Conservation (phyloP, 2,329 filamentous ascomycete species). For the Cyanodermella asteris region DNA sequence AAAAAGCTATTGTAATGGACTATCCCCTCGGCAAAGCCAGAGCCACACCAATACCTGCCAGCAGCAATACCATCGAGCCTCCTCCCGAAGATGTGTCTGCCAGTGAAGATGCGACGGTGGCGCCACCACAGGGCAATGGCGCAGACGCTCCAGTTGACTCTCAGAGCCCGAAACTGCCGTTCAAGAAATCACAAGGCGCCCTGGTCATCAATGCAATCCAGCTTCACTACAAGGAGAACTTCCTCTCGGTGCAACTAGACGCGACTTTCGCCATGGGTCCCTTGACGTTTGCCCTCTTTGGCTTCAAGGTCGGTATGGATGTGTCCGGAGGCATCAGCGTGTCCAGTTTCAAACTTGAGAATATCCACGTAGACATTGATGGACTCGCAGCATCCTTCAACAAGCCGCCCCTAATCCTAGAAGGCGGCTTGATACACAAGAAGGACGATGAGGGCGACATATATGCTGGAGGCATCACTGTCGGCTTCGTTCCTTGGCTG, state of each 20-base stretch:
- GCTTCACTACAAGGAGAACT: slow-evolving; percentile 14
- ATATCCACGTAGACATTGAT: slow-evolving; percentile 17
- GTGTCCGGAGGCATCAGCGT: too few relatives aligned
- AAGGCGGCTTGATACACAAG: not conserved
- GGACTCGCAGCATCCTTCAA: slow-evolving; percentile 1
- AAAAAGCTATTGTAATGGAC: too few relatives aligned
- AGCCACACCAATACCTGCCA: too few relatives aligned
- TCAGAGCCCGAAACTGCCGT: too few relatives aligned
- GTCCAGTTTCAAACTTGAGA: slow-evolving; percentile 13
- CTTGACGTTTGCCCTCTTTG: slow-evolving; percentile 15
- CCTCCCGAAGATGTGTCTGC: too few relatives aligned
- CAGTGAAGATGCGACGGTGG: too few relatives aligned
- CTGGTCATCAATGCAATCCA: slow-evolving; percentile 17
- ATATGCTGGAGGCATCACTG: slow-evolving; percentile 2
- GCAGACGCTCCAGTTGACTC: too few relatives aligned
- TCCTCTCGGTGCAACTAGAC: slow-evolving; percentile 13
- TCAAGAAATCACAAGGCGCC: too few relatives aligned
- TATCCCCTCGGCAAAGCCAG: too few relatives aligned
- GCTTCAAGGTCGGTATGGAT: slow-evolving; percentile 15
- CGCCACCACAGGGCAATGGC: too few relatives aligned
- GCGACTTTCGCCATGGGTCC: slow-evolving; percentile 18
- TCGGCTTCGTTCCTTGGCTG: slow-evolving; percentile 1
- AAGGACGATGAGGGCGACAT: not conserved
- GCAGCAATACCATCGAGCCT: too few relatives aligned
- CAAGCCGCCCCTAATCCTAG: slow-evolving; percentile 1